Evolutionary conservation across 2,329 filamentous ascomycete species (phyloP).

Genomic region (Trichoderma brevicompactum): DNA sequence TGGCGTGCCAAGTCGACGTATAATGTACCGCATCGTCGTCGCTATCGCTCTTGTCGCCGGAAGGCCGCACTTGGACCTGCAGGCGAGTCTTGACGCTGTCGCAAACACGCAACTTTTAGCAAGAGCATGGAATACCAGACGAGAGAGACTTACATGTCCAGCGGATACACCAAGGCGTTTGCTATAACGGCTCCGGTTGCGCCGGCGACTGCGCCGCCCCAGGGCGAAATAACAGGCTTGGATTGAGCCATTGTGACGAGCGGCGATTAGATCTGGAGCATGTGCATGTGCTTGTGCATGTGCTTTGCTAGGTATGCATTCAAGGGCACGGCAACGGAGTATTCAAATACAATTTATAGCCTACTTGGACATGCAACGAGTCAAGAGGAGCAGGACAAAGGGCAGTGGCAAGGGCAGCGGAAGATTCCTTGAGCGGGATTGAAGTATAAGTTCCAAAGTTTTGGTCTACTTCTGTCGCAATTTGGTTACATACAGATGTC

Average conservation of each 20-base stretch:
- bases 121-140: not conserved
- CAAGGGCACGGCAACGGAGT: no score
- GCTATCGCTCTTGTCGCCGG: conserved; percentile 34
- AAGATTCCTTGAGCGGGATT: not conserved
- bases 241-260: conserved; percentile 57
- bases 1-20: conserved; percentile 83
- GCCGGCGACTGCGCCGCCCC: conserved; percentile 90
- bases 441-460: not conserved
- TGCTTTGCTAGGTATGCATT: no score
- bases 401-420: no score
- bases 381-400: not conserved
- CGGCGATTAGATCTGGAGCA: conserved; percentile 7
- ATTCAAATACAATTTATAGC: not conserved
- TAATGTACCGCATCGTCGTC: conserved; percentile 68
- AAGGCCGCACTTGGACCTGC: conserved; percentile 85
- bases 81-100: conserved; percentile 90
- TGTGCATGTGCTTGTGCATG: not conserved
- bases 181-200: conserved; percentile 91
- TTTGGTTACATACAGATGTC: conserved; percentile 8
- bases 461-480: not conserved
- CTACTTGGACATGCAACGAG: not conserved
- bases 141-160: conserved; percentile 78
- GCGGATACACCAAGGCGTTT: conserved; percentile 92
- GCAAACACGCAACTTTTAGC: conserved; percentile 10
- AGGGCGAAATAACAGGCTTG: conserved; percentile 80